Base-by-base conservation (phyloP, 805 yeast genomes). In the Priceomyces haplophilus region DNA sequence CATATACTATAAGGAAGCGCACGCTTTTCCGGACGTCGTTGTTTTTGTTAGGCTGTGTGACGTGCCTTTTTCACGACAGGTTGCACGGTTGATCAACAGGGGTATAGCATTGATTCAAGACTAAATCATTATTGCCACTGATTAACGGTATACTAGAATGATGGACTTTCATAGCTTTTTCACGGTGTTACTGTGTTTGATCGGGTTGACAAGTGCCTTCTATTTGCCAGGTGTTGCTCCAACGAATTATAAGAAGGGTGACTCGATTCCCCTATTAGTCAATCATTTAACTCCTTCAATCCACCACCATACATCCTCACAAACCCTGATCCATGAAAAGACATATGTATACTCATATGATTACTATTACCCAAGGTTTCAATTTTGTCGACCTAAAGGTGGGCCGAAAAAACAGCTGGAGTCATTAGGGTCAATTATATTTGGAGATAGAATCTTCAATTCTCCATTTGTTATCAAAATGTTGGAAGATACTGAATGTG, bases 141-240 rank as follows among this genome's bases (percentile, higher is more conserved):
- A 12, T 13, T 12, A 13, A 20, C 4, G 17, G 12, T 17, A 12
- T 13, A 16, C 12, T 15, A 20, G 7, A 17, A 32, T 32, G 35
- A 32, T 32, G n/a, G 35, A 19, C n/a, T 32, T 32, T 41, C 49
- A 48, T 43, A 45, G 43, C 10, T 38, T 43, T 30, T 41, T 63
- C 42, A 37, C 51, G 16, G 42, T 48, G 19, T 41, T 58, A 29
- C 38, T 56, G 20, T 50, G 47, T 41, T 46, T 58, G 40, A 40
- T 56, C 13, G 52, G 56, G 10, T 17, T 54, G 15, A 43, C 58
- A 12, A 40, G 49, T 29, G 95, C 83, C 2, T 91, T 93, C 66
- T 91, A 93, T 59, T 72, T 93, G 43, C 98, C 98, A 0, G 98
- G 98, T 7, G 93, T 89, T 18, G 96, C 98, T 0, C 98, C 99